Percentiles rank a stretch among this genome's conserved stretches.
Conservation (phyloP, 176 grass and related monocot genomes). For the Eragrostis curvula region DNA sequence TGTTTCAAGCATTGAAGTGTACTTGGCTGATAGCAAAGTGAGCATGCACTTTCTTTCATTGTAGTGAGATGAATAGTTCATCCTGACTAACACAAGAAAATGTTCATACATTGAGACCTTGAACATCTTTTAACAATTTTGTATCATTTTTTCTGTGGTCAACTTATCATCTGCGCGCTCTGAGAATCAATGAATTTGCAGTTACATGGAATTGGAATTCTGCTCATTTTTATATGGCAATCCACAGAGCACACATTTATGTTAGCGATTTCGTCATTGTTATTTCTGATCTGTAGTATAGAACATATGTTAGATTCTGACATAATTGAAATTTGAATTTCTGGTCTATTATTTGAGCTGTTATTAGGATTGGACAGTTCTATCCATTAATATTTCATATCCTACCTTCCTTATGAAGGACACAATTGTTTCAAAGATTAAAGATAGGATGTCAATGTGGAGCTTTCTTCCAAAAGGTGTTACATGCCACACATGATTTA, state of each 20-base stretch:
- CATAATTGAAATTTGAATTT: slow-evolving; percentile 1
- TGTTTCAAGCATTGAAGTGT: slow-evolving; percentile 29
- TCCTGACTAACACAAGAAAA: slow-evolving; percentile 8
- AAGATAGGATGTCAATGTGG: slow-evolving; percentile 89
- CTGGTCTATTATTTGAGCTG: slow-evolving; percentile 5
- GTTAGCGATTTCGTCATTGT: not conserved
- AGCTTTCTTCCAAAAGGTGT: slow-evolving; percentile 94
- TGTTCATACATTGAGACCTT: not conserved
- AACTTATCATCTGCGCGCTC: not conserved
- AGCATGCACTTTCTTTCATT: slow-evolving; percentile 30
- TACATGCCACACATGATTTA: not conserved
- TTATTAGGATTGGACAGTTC: slow-evolving; percentile 1
- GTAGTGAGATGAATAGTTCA: slow-evolving; percentile 15
- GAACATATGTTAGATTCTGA: not conserved
- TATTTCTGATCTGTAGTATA: slow-evolving; percentile 6
- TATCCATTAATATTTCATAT: slow-evolving; percentile 35
- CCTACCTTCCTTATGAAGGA: slow-evolving; percentile 57
- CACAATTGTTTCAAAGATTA: slow-evolving; percentile 60
- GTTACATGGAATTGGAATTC: slow-evolving; percentile 13
- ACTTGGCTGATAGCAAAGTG: slow-evolving; percentile 57
- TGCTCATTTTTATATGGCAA: slow-evolving; percentile 24
- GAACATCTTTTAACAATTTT: not conserved
- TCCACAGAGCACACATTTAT: not conserved
- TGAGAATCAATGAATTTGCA: slow-evolving; percentile 2
- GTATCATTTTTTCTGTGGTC: slow-evolving; percentile 15